Conservation (phyloP, 768 basidiomycete species). For the Filobasidium floriforme region DNA sequence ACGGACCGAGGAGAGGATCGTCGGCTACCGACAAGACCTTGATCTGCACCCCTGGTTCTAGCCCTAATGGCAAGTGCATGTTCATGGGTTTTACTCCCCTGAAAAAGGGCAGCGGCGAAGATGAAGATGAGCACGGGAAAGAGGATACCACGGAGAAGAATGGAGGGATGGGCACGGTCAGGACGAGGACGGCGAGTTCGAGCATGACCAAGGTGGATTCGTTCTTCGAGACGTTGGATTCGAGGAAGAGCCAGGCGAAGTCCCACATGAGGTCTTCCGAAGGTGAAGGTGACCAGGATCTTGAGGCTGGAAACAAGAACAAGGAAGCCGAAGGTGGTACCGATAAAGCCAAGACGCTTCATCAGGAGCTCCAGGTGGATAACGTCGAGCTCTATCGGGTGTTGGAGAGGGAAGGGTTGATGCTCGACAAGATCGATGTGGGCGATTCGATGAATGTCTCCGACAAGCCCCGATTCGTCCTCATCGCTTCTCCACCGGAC, state of each 20-base stretch:
- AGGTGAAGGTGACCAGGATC: no score
- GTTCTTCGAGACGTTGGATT: background rate
- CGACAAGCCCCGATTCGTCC: background rate
- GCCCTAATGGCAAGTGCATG: background rate
- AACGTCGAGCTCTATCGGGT: background rate
- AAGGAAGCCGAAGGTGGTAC: background rate
- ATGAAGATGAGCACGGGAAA: background rate
- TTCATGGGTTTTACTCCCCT: background rate
- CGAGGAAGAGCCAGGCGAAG: background rate
- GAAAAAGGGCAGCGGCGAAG: background rate
- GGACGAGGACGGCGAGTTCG: background rate
- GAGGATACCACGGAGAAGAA: background rate
- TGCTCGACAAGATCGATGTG: background rate
- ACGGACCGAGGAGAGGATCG: background rate
- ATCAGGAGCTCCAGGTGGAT: background rate
- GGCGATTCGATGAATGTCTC: background rate
- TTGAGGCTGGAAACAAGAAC: background rate
- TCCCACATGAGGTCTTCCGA: no score
- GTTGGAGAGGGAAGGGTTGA: background rate
- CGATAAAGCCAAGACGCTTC: background rate
- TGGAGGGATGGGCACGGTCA: background rate
- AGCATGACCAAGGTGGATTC: conserved; percentile 1
- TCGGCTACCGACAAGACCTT: background rate
- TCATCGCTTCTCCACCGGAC: background rate
- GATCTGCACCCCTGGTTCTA: background rate